phyloP scores from a whole-genome alignment of 2,329 filamentous ascomycete genomes.

The Talaromyces piceae region DNA sequence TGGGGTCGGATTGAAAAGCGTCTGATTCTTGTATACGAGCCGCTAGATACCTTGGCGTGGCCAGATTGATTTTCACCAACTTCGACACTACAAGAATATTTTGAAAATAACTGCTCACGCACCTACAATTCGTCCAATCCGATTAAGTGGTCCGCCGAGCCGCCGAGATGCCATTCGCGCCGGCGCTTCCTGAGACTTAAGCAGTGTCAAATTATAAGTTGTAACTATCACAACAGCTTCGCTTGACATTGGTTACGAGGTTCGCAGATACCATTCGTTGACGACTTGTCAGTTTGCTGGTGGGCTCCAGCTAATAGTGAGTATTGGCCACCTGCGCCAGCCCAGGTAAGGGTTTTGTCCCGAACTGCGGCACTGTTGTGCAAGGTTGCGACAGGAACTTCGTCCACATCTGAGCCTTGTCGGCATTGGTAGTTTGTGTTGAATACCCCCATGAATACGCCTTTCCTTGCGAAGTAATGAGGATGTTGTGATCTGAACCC shows the following conservation, averaged over 20 bases:
- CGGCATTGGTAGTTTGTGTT: conserved; percentile 13
- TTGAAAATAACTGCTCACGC: no score
- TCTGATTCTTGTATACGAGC: no score
- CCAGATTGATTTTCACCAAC: no score
- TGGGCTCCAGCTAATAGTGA: not conserved
- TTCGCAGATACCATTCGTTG: not conserved
- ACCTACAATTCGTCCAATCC: no score
- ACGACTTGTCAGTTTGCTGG: not conserved
- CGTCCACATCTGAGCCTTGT: conserved; percentile 9
- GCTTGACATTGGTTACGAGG: not conserved
- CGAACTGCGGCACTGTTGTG: conserved; percentile 11
- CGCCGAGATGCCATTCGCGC: no score
- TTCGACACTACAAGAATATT: no score
- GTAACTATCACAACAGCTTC: not conserved
- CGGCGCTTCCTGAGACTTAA: no score
- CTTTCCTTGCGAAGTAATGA: conserved; percentile 12
- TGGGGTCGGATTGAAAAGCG: no score
- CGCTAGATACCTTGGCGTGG: no score
- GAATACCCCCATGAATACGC: conserved; percentile 15
- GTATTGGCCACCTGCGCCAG: conserved; percentile 13
- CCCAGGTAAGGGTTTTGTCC: conserved; percentile 13
- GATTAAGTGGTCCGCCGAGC: no score
- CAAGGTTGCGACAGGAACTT: conserved; percentile 8
- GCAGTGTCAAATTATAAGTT: no score
- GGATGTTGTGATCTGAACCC: conserved; percentile 13